Evolutionary conservation across 441 rosid species (phyloP).

Genomic region (Mallotus repandus): DNA sequence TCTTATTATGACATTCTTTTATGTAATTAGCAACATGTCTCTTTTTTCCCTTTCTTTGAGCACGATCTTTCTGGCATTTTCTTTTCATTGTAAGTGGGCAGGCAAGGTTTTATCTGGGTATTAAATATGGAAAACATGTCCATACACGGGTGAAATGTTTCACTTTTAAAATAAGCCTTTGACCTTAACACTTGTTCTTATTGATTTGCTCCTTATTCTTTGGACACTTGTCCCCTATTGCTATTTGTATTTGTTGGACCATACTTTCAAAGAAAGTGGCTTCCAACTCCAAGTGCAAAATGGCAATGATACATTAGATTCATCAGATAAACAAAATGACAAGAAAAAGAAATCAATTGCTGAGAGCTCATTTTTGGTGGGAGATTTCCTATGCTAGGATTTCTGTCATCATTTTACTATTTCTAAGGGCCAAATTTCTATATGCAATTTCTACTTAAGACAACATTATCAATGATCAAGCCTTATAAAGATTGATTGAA

Average conservation of each 20-base stretch:
- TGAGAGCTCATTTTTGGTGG: not conserved
- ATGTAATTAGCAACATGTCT: not conserved
- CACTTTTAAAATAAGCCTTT: not conserved
- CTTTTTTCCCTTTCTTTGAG: not conserved
- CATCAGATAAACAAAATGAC: not conserved
- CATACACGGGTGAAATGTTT: no score
- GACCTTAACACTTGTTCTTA: not conserved
- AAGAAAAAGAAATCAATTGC: not conserved
- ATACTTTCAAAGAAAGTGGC: conserved; percentile 3
- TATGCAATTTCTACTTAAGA: no score
- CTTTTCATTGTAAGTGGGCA: not conserved
- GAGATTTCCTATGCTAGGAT: no score
- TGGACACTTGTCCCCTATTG: not conserved
- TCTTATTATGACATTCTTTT: conserved; percentile 6
- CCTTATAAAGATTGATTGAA: no score
- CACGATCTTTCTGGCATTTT: not conserved
- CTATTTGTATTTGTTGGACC: not conserved
- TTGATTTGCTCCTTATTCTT: not conserved
- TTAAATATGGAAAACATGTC: no score
- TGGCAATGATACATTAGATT: not conserved
- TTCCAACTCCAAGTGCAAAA: not conserved
- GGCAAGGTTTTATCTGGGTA: not conserved
- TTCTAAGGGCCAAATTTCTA: no score
- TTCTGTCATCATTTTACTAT: no score
- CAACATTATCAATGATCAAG: no score